phyloP scores from a whole-genome alignment of 495 filamentous ascomycete genomes.

The Neurospora sp. region DNA sequence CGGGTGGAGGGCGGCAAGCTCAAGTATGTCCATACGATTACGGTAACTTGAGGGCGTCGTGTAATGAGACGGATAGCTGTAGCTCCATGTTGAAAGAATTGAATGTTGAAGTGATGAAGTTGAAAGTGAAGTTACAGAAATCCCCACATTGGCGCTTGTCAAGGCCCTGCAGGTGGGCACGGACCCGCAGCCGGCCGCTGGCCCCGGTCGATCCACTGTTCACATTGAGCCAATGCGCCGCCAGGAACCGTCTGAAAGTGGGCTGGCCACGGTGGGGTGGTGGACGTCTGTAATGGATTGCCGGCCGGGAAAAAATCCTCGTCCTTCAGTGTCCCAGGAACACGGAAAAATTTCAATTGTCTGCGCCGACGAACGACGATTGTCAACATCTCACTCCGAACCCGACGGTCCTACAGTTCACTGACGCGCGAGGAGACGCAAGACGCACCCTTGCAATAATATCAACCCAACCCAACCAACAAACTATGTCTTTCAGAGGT shows the following conservation, averaged over 20 bases:
- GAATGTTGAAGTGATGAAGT: neutral
- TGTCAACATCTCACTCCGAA: neutral
- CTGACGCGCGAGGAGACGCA: neutral
- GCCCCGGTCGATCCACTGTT: neutral
- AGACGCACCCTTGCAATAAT: neutral
- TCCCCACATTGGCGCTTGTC: neutral
- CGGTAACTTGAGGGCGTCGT: conserved; percentile 5
- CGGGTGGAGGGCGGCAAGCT: conserved; percentile 33
- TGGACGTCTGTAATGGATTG: neutral
- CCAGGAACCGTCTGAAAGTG: neutral
- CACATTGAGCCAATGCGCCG: neutral
- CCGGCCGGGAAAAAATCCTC: neutral
- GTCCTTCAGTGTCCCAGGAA: neutral
- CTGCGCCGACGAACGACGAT: neutral
- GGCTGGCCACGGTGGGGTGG: neutral
- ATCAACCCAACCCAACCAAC: neutral
- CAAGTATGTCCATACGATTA: conserved; percentile 38
- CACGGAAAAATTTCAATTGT: neutral
- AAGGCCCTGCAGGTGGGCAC: neutral
- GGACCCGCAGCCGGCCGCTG: neutral
- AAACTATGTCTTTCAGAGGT: neutral
- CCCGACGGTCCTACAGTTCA: neutral
- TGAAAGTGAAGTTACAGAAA: too few species aligned
- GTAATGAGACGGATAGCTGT: neutral
- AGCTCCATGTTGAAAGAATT: too few species aligned